Conservation (phyloP, 2,329 filamentous ascomycete genomes). For the Cladosporium sp. region DNA sequence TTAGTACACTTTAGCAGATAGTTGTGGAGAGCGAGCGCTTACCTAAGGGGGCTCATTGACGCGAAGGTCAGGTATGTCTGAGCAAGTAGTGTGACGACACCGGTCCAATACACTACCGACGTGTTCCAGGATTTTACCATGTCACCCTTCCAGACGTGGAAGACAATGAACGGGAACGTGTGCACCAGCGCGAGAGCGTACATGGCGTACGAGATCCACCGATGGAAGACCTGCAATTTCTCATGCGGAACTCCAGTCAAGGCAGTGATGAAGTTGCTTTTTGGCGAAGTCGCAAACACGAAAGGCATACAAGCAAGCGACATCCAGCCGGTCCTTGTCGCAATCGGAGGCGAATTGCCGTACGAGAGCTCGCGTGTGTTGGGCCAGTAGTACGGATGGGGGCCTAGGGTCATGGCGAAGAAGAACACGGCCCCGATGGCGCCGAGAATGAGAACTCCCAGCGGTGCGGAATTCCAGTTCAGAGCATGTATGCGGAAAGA, state of each 20-base stretch:
- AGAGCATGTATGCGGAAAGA: conserved; percentile 31
- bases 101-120: conserved; percentile 49
- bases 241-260: conserved; percentile 53
- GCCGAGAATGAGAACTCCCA: conserved; percentile 40
- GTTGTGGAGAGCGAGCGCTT: conserved; percentile 12
- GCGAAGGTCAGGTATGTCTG: conserved; percentile 52
- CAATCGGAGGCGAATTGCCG: conserved; percentile 49
- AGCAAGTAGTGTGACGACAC: conserved; percentile 47
- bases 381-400: conserved; percentile 53
- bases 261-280: conserved; percentile 50
- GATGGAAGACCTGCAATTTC: conserved; percentile 51
- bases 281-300: conserved; percentile 37
- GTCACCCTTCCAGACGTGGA: conserved; percentile 43
- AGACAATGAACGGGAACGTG: conserved; percentile 55
- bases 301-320: conserved; percentile 48
- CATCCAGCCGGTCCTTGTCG: conserved; percentile 49
- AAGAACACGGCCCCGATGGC: conserved; percentile 42
- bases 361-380: conserved; percentile 28
- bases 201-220: conserved; percentile 51
- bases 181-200: conserved; percentile 52
- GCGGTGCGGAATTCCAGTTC: conserved; percentile 39
- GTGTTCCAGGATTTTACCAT: conserved; percentile 44
- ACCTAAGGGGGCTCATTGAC: conserved; percentile 48
- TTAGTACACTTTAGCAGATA: background rate
- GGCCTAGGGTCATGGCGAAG: conserved; percentile 33